A percentile compares a stretch with the other conserved stretches of the same genome.
Conservation (phyloP, 495 filamentous ascomycete species). For the Clohesyomyces aquaticus region DNA sequence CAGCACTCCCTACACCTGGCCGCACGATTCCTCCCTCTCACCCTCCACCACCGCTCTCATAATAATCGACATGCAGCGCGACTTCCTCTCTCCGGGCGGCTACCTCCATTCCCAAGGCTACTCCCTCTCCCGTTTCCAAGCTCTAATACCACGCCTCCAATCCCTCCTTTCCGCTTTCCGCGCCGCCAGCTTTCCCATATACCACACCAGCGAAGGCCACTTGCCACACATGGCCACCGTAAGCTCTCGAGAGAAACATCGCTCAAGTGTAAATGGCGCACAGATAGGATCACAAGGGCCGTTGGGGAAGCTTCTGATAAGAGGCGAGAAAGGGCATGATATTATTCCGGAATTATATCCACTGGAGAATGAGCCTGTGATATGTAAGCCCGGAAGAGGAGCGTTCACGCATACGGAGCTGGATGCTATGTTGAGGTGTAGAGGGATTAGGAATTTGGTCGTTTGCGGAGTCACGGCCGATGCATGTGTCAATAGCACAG, state of each 20-base stretch:
- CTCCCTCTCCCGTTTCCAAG: constrained; percentile 56
- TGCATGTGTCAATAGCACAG: constrained; percentile 69
- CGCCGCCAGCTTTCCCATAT: constrained; percentile 57
- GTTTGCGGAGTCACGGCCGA: constrained; percentile 71
- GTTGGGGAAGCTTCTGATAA: constrained; percentile 65
- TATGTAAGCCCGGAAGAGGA: constrained; percentile 71
- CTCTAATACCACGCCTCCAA: constrained; percentile 56
- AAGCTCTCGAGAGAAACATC: constrained; percentile 58
- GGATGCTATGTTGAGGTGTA: constrained; percentile 61
- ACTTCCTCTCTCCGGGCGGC: constrained; percentile 64
- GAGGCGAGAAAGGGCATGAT: constrained; percentile 67
- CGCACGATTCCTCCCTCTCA: constrained; percentile 61
- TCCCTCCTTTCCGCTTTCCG: constrained; percentile 38
- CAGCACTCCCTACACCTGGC: constrained; percentile 63
- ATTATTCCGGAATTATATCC: constrained; percentile 64
- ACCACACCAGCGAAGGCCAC: constrained; percentile 72
- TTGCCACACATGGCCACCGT: constrained; percentile 64
- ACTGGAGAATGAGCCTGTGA: constrained; percentile 59
- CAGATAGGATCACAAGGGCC: constrained; percentile 66
- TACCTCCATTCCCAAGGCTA: constrained; percentile 66
- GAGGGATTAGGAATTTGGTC: constrained; percentile 68
- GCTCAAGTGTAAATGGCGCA: constrained; percentile 59
- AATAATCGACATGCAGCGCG: constrained; percentile 75
- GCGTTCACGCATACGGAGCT: constrained; percentile 71
- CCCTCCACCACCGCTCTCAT: constrained; percentile 66